A percentile compares a stretch with the other conserved stretches of the same genome.
These are phyloP conservation scores for Alternaria angustiovoidea DNA, from an alignment of 2,329 filamentous ascomycete genomes.

Conservation along the genomic window DNA sequence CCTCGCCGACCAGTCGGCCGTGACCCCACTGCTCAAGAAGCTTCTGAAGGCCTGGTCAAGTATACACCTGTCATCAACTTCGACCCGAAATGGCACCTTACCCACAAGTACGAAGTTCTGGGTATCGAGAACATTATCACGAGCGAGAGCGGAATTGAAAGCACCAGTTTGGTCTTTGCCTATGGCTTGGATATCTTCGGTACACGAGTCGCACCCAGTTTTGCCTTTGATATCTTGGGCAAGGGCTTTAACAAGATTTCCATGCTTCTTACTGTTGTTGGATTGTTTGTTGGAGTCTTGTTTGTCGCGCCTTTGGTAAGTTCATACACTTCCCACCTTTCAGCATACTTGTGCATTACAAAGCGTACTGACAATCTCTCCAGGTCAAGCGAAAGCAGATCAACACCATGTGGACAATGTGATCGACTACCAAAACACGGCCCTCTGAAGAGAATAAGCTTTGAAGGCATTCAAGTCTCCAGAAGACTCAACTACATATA, in stretches of 20 bases:
- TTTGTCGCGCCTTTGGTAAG: conserved; percentile 84
- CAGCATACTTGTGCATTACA: not conserved
- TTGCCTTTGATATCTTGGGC: conserved; percentile 89
- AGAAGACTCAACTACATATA: not conserved
- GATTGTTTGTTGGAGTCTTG: conserved; percentile 77
- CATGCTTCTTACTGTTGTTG: conserved; percentile 82
- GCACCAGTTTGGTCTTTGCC: conserved; percentile 87
- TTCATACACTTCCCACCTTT: not conserved
- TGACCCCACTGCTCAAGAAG: conserved; percentile 80
- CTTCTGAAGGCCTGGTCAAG: conserved; percentile 80
- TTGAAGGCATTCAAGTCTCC: not conserved
- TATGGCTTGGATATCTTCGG: conserved; percentile 91
- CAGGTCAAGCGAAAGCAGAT: conserved; percentile 70
- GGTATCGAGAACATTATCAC: conserved; percentile 78
- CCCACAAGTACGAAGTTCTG: conserved; percentile 81
- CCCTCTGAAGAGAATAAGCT: not conserved
- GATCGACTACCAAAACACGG: conserved; percentile 17
- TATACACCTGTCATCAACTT: conserved; percentile 83
- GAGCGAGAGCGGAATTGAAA: conserved; percentile 83
- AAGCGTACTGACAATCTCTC: conserved; percentile 17
- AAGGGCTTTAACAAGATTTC: conserved; percentile 93
- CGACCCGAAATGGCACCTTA: conserved; percentile 80
- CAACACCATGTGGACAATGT: conserved; percentile 67
- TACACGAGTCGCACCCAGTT: conserved; percentile 84
- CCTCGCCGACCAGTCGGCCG: conserved; percentile 85